These are phyloP conservation scores for Tulasnella sp. DNA, from an alignment of 768 basidiomycete species.

Conservation along the genomic window DNA sequence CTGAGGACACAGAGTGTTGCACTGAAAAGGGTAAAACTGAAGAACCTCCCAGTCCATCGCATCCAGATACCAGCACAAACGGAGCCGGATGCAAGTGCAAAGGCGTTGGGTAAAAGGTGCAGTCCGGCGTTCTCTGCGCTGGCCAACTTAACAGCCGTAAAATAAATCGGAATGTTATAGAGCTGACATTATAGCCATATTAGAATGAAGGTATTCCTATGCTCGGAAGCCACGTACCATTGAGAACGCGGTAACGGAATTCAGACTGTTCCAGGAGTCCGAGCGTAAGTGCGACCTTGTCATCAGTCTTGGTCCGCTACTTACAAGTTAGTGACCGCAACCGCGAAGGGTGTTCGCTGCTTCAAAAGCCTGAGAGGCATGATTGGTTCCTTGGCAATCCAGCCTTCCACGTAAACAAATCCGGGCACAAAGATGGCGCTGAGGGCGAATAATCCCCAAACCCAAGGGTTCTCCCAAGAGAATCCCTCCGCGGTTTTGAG, in stretches of 20 bases:
- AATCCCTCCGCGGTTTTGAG: slow-evolving; percentile 72
- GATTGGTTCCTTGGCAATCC: slow-evolving; percentile 73
- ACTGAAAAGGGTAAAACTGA: slow-evolving; percentile 60
- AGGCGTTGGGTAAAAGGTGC: slow-evolving; percentile 85
- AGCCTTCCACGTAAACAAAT: slow-evolving; percentile 75
- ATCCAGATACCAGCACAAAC: slow-evolving; percentile 87
- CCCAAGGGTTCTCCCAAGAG: slow-evolving; percentile 63
- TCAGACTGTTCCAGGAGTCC: slow-evolving; percentile 32
- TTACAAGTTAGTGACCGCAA: slow-evolving; percentile 66
- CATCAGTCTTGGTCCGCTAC: slow-evolving; percentile 3
- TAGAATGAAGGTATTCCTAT: slow-evolving; percentile 5
- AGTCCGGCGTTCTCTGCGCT: slow-evolving; percentile 65
- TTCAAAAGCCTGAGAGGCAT: slow-evolving; percentile 78
- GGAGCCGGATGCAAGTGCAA: slow-evolving; percentile 76
- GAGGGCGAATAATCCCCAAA: slow-evolving; percentile 54
- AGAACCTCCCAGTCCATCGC: slow-evolving; percentile 80
- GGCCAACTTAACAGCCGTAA: slow-evolving; percentile 66
- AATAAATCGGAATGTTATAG: slow-evolving; percentile 85
- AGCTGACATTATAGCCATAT: slow-evolving; percentile 41
- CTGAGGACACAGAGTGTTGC: slow-evolving; percentile 54
- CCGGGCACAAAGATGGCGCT: slow-evolving; percentile 47
- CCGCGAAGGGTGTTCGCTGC: slow-evolving; percentile 70
- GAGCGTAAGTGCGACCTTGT: neutral
- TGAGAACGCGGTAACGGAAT: slow-evolving; percentile 70
- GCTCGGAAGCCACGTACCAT: slow-evolving; percentile 66